These are phyloP conservation scores for Ascochyta lentis DNA, from an alignment of 2,329 filamentous ascomycete species.

Conservation along the genomic window DNA sequence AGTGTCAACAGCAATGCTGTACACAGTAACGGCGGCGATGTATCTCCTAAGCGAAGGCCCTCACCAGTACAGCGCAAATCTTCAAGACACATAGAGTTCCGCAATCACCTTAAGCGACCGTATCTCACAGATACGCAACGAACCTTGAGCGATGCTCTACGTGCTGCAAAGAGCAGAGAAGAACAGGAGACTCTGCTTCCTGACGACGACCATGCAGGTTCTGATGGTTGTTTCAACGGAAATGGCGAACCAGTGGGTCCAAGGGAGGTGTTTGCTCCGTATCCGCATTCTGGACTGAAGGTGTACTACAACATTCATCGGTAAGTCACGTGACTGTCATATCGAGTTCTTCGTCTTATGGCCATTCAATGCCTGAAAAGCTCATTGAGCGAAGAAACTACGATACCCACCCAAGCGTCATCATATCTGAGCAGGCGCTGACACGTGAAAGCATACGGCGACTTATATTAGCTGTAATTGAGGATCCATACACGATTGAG, in stretches of 20 bases:
- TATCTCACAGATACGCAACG: conserved; percentile 41
- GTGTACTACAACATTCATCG: conserved; percentile 81
- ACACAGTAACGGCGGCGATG: conserved; percentile 26
- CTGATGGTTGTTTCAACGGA: conserved; percentile 54
- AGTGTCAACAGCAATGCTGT: conserved; percentile 30
- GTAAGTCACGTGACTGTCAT: conserved; percentile 28
- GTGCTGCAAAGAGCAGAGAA: conserved; percentile 52
- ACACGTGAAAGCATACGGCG: conserved; percentile 49
- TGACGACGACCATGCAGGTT: conserved; percentile 54
- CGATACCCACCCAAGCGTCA: background rate
- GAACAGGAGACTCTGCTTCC: conserved; percentile 57
- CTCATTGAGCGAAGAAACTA: background rate
- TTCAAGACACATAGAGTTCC: conserved; percentile 41
- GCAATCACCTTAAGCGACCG: conserved; percentile 43
- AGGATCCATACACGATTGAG: conserved; percentile 72
- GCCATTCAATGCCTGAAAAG: background rate
- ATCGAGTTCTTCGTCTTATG: background rate
- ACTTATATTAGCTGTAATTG: conserved; percentile 57
- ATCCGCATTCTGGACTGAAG: conserved; percentile 68
- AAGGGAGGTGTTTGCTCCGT: conserved; percentile 54
- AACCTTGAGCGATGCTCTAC: conserved; percentile 47
- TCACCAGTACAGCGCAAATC: conserved; percentile 23
- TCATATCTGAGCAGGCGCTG: background rate
- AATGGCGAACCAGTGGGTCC: conserved; percentile 43
- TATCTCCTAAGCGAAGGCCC: conserved; percentile 31